Evolutionary conservation across 352 stramenopile species (phyloP).

Genomic region (Globisporangium orthogonon): DNA sequence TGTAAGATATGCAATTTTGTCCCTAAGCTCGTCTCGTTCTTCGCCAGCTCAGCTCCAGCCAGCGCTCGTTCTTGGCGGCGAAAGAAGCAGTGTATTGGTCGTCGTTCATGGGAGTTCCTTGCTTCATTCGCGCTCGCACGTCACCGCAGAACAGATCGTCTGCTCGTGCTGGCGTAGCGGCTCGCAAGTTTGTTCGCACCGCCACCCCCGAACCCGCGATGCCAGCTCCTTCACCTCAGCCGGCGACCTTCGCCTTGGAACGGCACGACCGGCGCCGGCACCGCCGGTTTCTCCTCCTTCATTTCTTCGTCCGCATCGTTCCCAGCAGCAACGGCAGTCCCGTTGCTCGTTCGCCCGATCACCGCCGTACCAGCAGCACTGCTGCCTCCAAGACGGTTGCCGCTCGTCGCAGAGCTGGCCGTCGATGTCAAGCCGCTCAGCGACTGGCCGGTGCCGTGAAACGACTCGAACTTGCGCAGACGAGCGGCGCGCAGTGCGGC

Average conservation of each 20-base stretch:
- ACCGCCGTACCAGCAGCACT: constrained; percentile 5
- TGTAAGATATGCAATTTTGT: background rate
- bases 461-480: constrained; percentile 77
- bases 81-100: background rate
- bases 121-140: background rate
- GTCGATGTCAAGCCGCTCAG: constrained; percentile 50
- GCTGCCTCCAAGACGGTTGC: constrained; percentile 20
- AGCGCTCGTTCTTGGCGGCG: background rate
- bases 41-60: no score
- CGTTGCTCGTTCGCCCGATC: constrained; percentile 4
- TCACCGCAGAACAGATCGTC: background rate
- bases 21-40: background rate
- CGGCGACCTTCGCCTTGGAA: constrained; percentile 68
- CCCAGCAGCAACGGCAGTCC: constrained; percentile 7
- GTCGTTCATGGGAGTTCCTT: background rate
- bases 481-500: constrained; percentile 60
- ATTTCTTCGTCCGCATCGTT: constrained; percentile 36
- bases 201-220: no score
- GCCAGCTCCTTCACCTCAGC: constrained; percentile 26
- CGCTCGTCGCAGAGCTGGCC: constrained; percentile 6
- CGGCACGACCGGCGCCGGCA: constrained; percentile 26
- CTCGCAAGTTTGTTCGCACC: background rate
- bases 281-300: constrained; percentile 19
- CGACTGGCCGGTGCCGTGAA: constrained; percentile 75
- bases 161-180: no score